Base-by-base conservation (phyloP, 2,329 filamentous ascomycete genomes). In the Paracorniculantispora psalliotae region DNA sequence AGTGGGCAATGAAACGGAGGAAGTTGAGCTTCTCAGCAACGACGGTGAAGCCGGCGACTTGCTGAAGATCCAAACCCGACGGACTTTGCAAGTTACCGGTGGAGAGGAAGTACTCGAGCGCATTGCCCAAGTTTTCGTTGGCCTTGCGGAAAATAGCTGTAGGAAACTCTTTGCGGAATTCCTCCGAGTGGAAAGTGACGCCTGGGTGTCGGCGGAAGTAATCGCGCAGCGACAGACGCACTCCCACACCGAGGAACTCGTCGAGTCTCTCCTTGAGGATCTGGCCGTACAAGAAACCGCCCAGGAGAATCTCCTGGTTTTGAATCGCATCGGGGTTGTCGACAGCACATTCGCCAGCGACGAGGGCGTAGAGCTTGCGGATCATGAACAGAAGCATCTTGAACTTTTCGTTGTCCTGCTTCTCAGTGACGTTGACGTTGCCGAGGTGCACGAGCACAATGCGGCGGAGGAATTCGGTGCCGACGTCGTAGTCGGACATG, bases 21-120 rank as follows among this genome's bases (percentile, higher is more conserved):
- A 97, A 99, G 77, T 99, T 99, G 71, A 99, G 93, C 81, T 97
- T 97, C 72, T 99, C 94, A 2, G 94, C 94, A 54, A 97, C 92
- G 53, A 99, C 92, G 0, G 91, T 96, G 73, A 96, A 99, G 63
- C 94, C 94, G 13, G 93, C 94, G 0, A 89, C 88, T 74, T 99
- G 94, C 71, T 97, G 94, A 68, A 97, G 75, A 81, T 99, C 94
- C 43, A 99, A 81, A 64, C 94, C 94, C 30, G 91, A 96, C 15
- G 91, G 87, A 78, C 91, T 96, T 68, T 91, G 86, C 48, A 99
- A 78, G 68, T 99, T 99, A 66, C 94, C 94, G 0, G 94, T 99
- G 0, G 93, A 96, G 62, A 99, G 77, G 75, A 99, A 99, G 72
- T 99, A 99, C 70, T 97, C 92, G 63, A 99, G 78, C 1, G 87